phyloP scores from a whole-genome alignment of 2,329 filamentous ascomycete species.

The Daldinia sp. region DNA sequence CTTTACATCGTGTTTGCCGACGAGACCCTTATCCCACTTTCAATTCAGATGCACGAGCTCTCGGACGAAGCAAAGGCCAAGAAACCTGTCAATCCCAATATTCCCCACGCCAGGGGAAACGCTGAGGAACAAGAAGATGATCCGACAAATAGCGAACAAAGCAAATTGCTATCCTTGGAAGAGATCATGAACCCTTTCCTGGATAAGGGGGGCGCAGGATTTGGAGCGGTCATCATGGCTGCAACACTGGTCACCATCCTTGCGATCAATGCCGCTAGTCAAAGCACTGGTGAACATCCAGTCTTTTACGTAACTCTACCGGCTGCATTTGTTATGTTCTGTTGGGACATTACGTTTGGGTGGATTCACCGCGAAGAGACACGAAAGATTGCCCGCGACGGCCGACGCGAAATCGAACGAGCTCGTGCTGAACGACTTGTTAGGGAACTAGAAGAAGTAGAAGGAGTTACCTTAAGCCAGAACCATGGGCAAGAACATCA shows the following conservation, averaged over 20 bases:
- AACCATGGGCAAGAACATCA: constrained; percentile 27
- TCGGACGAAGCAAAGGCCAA: constrained; percentile 66
- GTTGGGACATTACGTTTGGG: constrained; percentile 73
- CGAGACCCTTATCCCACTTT: constrained; percentile 71
- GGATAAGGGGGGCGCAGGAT: constrained; percentile 73
- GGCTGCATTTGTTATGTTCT: constrained; percentile 75
- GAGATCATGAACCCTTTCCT: constrained; percentile 82
- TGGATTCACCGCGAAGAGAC: constrained; percentile 74
- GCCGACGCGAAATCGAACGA: constrained; percentile 62
- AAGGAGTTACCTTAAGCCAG: constrained; percentile 10
- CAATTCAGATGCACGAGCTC: constrained; percentile 76
- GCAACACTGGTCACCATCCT: constrained; percentile 74
- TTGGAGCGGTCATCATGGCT: constrained; percentile 75
- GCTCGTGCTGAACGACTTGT: constrained; percentile 56
- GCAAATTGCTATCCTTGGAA: constrained; percentile 71
- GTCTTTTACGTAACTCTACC: constrained; percentile 78
- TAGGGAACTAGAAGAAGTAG: constrained; percentile 51
- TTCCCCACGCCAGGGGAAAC: constrained; percentile 71
- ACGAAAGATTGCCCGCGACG: constrained; percentile 69
- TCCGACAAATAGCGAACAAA: constrained; percentile 61
- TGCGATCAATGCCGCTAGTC: constrained; percentile 71
- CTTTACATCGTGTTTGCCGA: constrained; percentile 77
- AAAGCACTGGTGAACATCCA: constrained; percentile 62
- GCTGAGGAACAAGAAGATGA: constrained; percentile 64
- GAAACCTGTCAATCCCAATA: constrained; percentile 78